Evolutionary conservation across 148 eudicot genomes (phyloP).

Genomic region (Euryodendron excelsum): DNA sequence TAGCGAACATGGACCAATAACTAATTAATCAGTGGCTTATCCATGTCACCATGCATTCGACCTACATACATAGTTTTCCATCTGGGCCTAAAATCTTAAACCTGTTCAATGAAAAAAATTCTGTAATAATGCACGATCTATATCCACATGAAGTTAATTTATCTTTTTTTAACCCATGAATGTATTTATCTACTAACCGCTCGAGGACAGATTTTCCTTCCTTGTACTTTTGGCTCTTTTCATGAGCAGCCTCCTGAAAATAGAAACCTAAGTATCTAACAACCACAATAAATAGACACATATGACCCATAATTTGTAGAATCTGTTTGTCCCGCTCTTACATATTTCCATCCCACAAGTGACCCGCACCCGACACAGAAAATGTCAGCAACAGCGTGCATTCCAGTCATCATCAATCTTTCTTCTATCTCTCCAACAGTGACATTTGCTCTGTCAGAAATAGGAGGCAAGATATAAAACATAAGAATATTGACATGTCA

Average conservation of each 20-base stretch:
- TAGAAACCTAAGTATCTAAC: constrained; percentile 27
- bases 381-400: constrained; percentile 83
- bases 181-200: constrained; percentile 7
- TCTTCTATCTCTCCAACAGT: constrained; percentile 73
- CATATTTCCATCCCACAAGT: constrained; percentile 89
- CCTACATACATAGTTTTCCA: no score
- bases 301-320: background rate
- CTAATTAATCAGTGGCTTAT: no score
- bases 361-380: constrained; percentile 92
- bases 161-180: no score
- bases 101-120: constrained; percentile 37
- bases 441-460: constrained; percentile 65
- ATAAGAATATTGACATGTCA: background rate
- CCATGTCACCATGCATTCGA: no score
- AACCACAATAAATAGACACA: constrained; percentile 5
- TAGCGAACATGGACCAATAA: no score
- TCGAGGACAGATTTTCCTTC: constrained; percentile 49
- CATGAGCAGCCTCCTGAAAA: constrained; percentile 89
- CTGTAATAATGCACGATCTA: no score
- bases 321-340: constrained; percentile 43
- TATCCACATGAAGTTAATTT: no score
- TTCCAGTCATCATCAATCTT: constrained; percentile 82
- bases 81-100: constrained; percentile 82
- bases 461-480: background rate
- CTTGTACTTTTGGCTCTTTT: constrained; percentile 88